Evolutionary conservation across 106 monocot genomes (phyloP).

Genomic region (Dioscorea zingiberensis): DNA sequence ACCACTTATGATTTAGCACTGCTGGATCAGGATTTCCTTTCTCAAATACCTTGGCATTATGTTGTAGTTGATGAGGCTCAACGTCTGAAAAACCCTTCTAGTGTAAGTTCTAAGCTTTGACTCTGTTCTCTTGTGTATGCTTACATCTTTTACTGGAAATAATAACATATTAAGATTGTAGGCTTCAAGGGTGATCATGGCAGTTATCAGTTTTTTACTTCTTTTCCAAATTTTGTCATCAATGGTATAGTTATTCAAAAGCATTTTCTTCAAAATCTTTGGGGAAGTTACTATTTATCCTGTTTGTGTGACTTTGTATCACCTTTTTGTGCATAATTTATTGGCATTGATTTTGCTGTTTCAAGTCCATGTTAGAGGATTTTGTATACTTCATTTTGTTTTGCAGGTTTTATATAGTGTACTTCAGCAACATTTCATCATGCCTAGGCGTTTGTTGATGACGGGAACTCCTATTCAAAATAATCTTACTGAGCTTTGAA

Average conservation of each 20-base stretch:
- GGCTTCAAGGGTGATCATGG: too few species aligned
- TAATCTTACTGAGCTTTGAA: constrained; percentile 88
- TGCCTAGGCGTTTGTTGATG: constrained; percentile 87
- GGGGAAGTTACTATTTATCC: too few species aligned
- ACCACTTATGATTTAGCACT: constrained; percentile 92
- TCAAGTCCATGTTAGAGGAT: too few species aligned
- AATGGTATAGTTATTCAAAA: background rate
- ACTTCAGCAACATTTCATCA: constrained; percentile 64
- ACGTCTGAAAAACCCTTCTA: constrained; percentile 85
- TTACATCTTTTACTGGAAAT: too few species aligned
- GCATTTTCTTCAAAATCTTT: too few species aligned
- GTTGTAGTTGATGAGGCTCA: constrained; percentile 94
- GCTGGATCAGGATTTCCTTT: constrained; percentile 87
- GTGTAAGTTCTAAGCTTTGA: constrained; percentile 44
- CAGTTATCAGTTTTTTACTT: background rate
- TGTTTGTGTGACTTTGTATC: too few species aligned
- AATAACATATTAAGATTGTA: too few species aligned
- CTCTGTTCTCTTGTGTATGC: background rate
- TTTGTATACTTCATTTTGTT: background rate
- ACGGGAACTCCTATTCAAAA: constrained; percentile 98
- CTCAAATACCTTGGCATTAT: constrained; percentile 91
- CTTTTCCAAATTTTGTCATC: background rate
- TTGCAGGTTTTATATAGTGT: constrained; percentile 88
- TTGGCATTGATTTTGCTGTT: too few species aligned
- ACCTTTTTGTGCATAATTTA: too few species aligned